Percentiles rank a stretch among this genome's conserved stretches.
These are phyloP conservation scores for Eruca vesicaria DNA, from an alignment of 441 rosid species.

Conservation along the genomic window DNA sequence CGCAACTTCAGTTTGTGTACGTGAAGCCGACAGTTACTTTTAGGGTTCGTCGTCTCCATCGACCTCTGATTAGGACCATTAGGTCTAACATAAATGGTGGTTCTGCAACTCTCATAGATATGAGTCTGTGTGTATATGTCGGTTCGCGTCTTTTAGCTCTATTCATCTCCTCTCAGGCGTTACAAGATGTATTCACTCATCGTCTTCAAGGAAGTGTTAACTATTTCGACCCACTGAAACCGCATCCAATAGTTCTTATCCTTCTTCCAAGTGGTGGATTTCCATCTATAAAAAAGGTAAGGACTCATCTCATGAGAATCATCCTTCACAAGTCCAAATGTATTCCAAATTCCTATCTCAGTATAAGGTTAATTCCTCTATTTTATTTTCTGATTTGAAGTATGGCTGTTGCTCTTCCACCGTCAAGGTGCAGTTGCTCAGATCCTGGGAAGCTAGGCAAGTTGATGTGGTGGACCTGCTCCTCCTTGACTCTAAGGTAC, in stretches of 20 bases:
- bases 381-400: not conserved
- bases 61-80: not conserved
- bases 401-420: not conserved
- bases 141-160: not conserved
- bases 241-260: not conserved
- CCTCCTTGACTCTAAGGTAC: too few relatives aligned
- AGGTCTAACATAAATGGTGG: not conserved
- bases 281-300: too few relatives aligned
- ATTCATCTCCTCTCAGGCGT: not conserved
- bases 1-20: too few relatives aligned
- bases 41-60: not conserved
- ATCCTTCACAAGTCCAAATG: not conserved
- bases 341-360: not conserved
- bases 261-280: not conserved
- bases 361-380: not conserved
- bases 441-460: too few relatives aligned
- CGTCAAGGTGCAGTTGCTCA: too few relatives aligned
- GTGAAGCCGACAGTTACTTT: too few relatives aligned
- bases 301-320: not conserved
- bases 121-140: not conserved
- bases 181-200: not conserved
- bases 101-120: not conserved
- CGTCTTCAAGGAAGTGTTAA: not conserved
- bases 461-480: too few relatives aligned
- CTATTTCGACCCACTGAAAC: not conserved